Evolutionary conservation across 2,329 filamentous ascomycete species (phyloP).

Genomic region (Colletotrichum tamarilloi): DNA sequence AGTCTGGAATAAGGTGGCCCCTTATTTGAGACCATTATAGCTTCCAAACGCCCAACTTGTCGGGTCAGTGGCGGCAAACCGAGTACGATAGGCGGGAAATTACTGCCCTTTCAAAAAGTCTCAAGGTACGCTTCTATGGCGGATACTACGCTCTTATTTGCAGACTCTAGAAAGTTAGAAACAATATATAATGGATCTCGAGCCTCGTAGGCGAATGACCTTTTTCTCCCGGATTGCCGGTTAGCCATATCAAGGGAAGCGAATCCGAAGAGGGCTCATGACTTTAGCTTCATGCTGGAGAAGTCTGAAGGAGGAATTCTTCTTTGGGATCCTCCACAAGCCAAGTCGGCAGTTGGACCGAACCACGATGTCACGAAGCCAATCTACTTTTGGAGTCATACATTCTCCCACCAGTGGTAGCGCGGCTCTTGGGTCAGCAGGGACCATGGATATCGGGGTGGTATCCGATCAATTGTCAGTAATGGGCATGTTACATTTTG

Average conservation of each 20-base stretch:
- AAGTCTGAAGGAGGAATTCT: background rate
- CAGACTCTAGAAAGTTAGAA: background rate
- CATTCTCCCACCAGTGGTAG: slow-evolving; percentile 19
- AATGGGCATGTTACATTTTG: background rate
- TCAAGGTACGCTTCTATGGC: background rate
- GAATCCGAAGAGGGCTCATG: background rate
- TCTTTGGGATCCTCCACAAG: background rate
- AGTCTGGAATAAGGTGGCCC: slow-evolving; percentile 11
- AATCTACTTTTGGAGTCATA: background rate
- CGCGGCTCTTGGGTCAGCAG: slow-evolving; percentile 3
- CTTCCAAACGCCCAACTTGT: background rate
- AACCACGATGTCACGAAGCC: slow-evolving; percentile 16
- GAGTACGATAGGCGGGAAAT: background rate
- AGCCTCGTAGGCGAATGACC: background rate
- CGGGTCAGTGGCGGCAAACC: background rate
- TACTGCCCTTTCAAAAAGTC: background rate
- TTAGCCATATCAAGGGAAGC: background rate
- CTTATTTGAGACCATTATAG: slow-evolving; percentile 14
- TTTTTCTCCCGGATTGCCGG: background rate
- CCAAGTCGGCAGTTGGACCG: slow-evolving; percentile 21
- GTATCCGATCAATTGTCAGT: background rate
- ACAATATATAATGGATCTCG: background rate
- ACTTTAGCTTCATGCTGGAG: background rate
- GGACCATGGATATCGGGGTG: background rate
- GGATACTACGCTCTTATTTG: background rate